Evolutionary conservation across 352 stramenopile genomes (phyloP), one percentile per base, ranked within the genome.

Genomic region (Plasmopara halstedii): DNA sequence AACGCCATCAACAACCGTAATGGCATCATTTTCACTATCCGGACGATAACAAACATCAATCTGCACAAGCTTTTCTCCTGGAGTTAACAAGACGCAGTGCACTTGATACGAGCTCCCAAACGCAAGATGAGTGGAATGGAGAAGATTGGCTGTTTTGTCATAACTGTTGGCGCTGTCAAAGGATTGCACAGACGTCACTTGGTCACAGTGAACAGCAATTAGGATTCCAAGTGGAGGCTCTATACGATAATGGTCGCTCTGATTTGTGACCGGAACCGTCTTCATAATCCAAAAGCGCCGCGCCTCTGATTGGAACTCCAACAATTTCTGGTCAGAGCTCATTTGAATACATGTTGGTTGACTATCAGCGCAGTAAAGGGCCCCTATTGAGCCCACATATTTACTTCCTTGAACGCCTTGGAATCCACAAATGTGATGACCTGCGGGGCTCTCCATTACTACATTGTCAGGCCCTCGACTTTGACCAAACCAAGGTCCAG

Each of bases 401-500:
- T 50, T 41, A 7, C 65, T 53, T 1, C 64, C 64, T 15, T 53
- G 47, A 10, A 62, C 50, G 9, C 72, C 72, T 45, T 67, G 61
- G 18, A 82, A 49, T 1, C 67, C 64, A 25, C 51, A 73, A 10
- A 82, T 63, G 15, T 64, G 50, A 37, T 66, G 38, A 0, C 37
- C 47, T 44, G 31, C 13, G 13, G 64, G 69, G 15, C 53, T 56
- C n/a, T 56, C 57, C 40, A 82, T 50, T 7, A 56, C 26, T 1
- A 32, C 44, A 20, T 46, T 43, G 13, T 67, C 46, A 0, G 23
- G 33, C 1, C 72, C 69, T 22, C 62, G 65, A 5, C 35, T 22
- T 15, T 65, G 67, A 3, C 72, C 72, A 52, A 76, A 80, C 69
- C 67, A 80, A 17, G 67, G 56, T 41, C 67, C 71, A 43, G 43